Evolutionary conservation across 306 rosid genomes (phyloP), one percentile per base, ranked within the genome.

Genomic region (Prunus armeniaca): DNA sequence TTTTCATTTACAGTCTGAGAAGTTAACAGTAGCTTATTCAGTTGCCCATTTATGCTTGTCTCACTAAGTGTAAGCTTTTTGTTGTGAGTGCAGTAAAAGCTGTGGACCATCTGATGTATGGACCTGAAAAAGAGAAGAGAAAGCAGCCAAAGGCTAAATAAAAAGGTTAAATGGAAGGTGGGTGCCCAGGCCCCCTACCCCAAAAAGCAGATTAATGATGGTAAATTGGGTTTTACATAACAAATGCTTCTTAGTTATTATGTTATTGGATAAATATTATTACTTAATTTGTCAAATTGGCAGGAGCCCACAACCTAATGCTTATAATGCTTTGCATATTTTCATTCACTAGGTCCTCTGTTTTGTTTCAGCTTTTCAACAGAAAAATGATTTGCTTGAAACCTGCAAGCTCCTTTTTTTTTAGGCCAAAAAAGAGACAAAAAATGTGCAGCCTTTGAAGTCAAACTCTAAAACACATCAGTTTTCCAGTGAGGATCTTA

Each of bases 81-180:
- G 71, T 10, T 58, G 72, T 79, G 81, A 52, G 63, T 6, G 14
- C 17, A 34, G 79, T 61, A 25, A 80, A 76, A 69, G 82, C 70
- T 70, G 38, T 73, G 88, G 84, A 76, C 84, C 83, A 66, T 46
- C 50, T 52, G 51, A 45, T 46, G 20, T 58, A 66, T 66, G 80
- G 61, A 52, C 82, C 43, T 65, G 71, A 73, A 72, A 76, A 67
- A 56, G 75, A 78, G 79, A 82, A 20, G 61, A 2, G 32, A 4
- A 25, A 25, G 58, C 57, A 69, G 64, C 64, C 38, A 69, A 43
- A 45, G 19, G 17, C 27, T 32, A 5, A 17, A 38, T 46, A 5
- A 17, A 38, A 34, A 13, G 57, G 57, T 51, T 68, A 56, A 66
- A 45, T 46, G 61, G 6, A 46, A 70, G 65, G 71, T 15, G 54